Percentiles rank a stretch among this genome's conserved stretches.
phyloP scores from a whole-genome alignment of 2,329 filamentous ascomycete species.

The Talaromyces albobiverticillius region DNA sequence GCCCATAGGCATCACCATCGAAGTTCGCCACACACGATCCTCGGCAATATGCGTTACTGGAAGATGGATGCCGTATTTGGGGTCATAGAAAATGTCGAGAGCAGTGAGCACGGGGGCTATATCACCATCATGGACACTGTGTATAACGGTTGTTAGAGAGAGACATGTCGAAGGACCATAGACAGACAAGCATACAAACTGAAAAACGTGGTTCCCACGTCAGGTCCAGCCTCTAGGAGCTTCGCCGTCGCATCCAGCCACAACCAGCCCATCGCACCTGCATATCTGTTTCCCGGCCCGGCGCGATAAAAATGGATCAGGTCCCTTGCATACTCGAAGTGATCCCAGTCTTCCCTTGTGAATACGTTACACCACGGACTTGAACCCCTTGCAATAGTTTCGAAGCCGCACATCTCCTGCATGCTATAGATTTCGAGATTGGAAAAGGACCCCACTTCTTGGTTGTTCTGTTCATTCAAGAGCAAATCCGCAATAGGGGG shows the following conservation, averaged over 20 bases:
- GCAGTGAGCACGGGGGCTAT: constrained; percentile 55
- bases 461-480: constrained; percentile 20
- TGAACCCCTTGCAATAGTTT: constrained; percentile 51
- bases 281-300: constrained; percentile 56
- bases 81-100: constrained; percentile 47
- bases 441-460: constrained; percentile 40
- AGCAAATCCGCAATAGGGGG: constrained; percentile 46
- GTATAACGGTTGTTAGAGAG: background rate
- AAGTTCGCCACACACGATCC: constrained; percentile 53
- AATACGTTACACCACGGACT: constrained; percentile 59
- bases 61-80: constrained; percentile 39
- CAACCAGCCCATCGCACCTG: constrained; percentile 54
- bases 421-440: constrained; percentile 55
- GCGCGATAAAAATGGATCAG: constrained; percentile 58
- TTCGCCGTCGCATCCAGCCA: constrained; percentile 57
- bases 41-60: constrained; percentile 45
- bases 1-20: constrained; percentile 57
- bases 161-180: background rate
- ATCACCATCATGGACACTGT: constrained; percentile 56
- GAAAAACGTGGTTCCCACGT: constrained; percentile 51
- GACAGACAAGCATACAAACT: constrained; percentile 49
- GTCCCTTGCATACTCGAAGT: constrained; percentile 59
- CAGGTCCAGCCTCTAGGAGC: constrained; percentile 45
- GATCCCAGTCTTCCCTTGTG: constrained; percentile 51
- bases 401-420: constrained; percentile 63